A percentile compares a stretch with the other conserved stretches of the same genome.
Conservation (phyloP, 352 stramenopile genomes). For the Pythium chondricola region DNA sequence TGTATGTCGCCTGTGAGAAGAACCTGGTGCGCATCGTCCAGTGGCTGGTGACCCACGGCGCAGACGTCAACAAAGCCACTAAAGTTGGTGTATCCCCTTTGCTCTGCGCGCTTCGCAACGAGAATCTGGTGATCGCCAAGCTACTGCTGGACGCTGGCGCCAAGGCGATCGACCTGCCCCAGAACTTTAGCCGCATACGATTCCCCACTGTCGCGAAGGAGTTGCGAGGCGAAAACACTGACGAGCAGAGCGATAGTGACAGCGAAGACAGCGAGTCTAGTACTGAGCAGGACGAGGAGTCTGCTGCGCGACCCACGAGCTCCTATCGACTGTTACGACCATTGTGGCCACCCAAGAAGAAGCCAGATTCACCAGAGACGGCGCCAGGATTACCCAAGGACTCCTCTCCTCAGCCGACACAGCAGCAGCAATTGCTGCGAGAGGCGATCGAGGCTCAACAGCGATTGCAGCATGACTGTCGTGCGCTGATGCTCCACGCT, state of each 20-base stretch:
- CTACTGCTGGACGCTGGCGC: slow-evolving; percentile 46
- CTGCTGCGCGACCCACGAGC: not conserved
- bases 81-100: slow-evolving; percentile 52
- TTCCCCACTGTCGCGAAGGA: slow-evolving; percentile 17
- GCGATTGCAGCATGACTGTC: slow-evolving; percentile 22
- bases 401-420: too few relatives aligned
- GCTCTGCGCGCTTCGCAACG: slow-evolving; percentile 50
- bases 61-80: slow-evolving; percentile 41
- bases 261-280: not conserved
- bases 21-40: slow-evolving; percentile 29
- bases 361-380: not conserved
- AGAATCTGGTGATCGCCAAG: slow-evolving; percentile 32
- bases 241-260: slow-evolving; percentile 2
- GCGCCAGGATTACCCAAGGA: too few relatives aligned
- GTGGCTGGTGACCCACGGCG: slow-evolving; percentile 50
- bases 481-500: slow-evolving; percentile 23
- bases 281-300: not conserved
- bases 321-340: slow-evolving; percentile 2
- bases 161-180: slow-evolving; percentile 23
- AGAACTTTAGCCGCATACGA: slow-evolving; percentile 28
- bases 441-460: slow-evolving; percentile 17
- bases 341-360: not conserved
- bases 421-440: too few relatives aligned
- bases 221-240: slow-evolving; percentile 7
- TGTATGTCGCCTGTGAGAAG: slow-evolving; percentile 51